Base-by-base conservation (phyloP, 2,329 filamentous ascomycete genomes). In the Aspergillus pseudotamarii region DNA sequence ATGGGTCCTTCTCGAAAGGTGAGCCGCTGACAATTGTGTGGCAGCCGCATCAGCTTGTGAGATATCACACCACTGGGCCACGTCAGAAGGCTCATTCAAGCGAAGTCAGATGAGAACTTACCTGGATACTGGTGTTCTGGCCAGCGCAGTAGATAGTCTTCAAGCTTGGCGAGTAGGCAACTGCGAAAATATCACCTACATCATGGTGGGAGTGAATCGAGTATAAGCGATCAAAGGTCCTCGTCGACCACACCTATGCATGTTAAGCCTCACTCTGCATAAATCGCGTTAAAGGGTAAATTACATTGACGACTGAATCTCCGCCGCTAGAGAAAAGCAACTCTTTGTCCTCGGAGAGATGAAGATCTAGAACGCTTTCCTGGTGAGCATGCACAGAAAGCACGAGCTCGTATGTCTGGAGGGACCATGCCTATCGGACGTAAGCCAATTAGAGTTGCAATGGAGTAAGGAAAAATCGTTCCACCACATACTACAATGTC, bases 131-230 rank as follows among this genome's bases (percentile, higher is more conserved):
- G 9, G 93, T 95, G 74, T 98, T 97, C 75, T 98, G 95, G 0
- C 93, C 92, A 62, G 95, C 95, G 50, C 97, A 86, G 76, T 97
- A 98, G 4, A 97, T 85, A 0, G 91, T 96, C 69, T 94, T 87
- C 71, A 92, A 84, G 68, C 88, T 85, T 8, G 88, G 81, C 4
- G 93, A 97, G 77, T 96, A 97, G 1, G 90, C 91, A n/a, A 97
- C 89, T 70, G 93, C 96, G 76, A 98, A 98, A 63, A 99, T 88
- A 80, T 99, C 95, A 64, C 95, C 95, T 46, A 97, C 91, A 71
- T 98, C 95, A 78, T 96, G 94, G 56, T 90, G 90, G 66, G 93
- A 96, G 82, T 96, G 96, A 65, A 98, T 91, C 66, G 95, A 93
- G 80, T 94, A 95, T 0, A 95, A 84, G 32, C 91, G 89, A 61